These are phyloP conservation scores for Calocera viscosa DNA, from an alignment of 768 basidiomycete species.

Conservation along the genomic window DNA sequence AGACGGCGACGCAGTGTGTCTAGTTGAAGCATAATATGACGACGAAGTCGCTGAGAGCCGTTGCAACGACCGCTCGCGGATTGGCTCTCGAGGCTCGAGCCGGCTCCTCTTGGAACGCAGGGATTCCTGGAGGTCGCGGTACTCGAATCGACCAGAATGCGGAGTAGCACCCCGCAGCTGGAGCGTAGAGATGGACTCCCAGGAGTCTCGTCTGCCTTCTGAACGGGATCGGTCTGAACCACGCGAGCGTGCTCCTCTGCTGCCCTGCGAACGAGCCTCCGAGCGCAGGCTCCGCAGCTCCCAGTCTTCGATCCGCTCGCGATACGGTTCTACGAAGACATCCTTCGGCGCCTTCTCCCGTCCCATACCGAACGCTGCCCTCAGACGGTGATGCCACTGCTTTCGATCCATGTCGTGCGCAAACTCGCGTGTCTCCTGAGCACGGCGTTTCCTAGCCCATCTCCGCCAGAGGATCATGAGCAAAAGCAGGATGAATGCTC, in stretches of 20 bases:
- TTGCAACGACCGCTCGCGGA: neutral
- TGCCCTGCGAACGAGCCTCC: neutral
- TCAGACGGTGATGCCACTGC: neutral
- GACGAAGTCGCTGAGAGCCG: neutral
- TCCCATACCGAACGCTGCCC: neutral
- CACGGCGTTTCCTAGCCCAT: conserved; percentile 53
- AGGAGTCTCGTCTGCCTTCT: neutral
- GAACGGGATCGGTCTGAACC: neutral
- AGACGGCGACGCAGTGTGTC: neutral
- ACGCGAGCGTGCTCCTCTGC: neutral
- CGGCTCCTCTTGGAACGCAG: neutral
- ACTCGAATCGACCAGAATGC: neutral
- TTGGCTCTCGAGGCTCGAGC: neutral
- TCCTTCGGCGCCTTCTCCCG: neutral
- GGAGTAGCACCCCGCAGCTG: neutral
- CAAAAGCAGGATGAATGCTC: conserved; percentile 60
- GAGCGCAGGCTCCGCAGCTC: neutral
- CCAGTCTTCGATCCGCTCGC: neutral
- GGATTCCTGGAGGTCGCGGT: neutral
- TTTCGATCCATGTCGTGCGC: conserved; percentile 1
- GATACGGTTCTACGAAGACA: neutral
- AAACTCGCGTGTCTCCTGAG: conserved; percentile 38
- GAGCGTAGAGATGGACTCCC: neutral
- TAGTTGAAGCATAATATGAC: neutral
- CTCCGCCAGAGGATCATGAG: conserved; percentile 59